Evolutionary conservation across 208 protist genomes (phyloP).

Genomic region (Leishmania martiniquensis): DNA sequence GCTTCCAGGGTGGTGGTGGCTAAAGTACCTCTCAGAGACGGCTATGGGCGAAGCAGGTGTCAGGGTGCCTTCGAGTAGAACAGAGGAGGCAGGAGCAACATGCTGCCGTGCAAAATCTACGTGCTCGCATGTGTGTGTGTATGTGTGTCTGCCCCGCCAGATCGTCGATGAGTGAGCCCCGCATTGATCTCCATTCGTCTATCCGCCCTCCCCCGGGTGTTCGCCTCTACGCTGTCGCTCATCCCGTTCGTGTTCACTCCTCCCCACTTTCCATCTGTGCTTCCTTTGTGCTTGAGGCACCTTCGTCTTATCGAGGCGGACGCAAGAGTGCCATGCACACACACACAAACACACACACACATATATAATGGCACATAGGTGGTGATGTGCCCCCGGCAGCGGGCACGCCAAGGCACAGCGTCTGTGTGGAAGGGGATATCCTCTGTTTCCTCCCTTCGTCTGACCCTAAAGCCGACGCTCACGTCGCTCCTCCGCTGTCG

Average conservation of each 20-base stretch:
- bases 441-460: not conserved
- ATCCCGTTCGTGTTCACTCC: not conserved
- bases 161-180: not conserved
- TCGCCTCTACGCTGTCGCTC: not conserved
- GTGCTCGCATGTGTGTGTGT: not conserved
- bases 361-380: too few relatives aligned
- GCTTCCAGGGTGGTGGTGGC: not conserved
- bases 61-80: not conserved
- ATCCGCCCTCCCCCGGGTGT: not conserved
- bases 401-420: not conserved
- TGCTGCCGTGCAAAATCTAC: not conserved
- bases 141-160: not conserved
- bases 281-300: not conserved
- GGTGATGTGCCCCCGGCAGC: not conserved
- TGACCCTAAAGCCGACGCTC: not conserved
- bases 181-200: not conserved
- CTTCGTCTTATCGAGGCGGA: not conserved
- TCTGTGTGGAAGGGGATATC: not conserved
- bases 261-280: not conserved
- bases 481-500: not conserved
- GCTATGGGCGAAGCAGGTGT: not conserved
- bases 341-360: not conserved
- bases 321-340: not conserved
- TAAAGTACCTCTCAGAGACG: not conserved
- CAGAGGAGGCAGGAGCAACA: not conserved